Conservation (phyloP, 176 grass and related monocot genomes). For the Oropetium thomaeum region DNA sequence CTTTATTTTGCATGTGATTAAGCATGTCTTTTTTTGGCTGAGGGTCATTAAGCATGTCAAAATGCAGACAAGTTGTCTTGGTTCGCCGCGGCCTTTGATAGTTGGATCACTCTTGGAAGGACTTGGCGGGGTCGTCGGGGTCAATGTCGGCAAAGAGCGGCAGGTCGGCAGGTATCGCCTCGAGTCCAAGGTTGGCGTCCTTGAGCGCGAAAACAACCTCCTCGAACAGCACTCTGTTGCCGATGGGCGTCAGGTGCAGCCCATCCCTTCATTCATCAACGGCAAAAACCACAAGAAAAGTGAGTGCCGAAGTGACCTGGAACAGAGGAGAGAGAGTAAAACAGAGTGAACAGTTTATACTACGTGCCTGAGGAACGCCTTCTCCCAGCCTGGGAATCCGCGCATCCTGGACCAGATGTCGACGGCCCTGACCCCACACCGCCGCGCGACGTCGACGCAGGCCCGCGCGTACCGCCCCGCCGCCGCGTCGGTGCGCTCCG, state of each 20-base stretch:
- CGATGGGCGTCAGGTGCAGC: constrained; percentile 56
- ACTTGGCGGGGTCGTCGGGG: constrained; percentile 34
- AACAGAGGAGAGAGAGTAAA: not conserved
- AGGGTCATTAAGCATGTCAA: too few relatives aligned
- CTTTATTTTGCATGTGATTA: too few relatives aligned
- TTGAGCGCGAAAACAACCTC: constrained; percentile 58
- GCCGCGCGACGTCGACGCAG: constrained; percentile 45
- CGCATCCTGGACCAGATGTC: constrained; percentile 76
- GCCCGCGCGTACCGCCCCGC: constrained; percentile 47
- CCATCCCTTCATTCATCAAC: constrained; percentile 42
- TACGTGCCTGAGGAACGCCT: constrained; percentile 44
- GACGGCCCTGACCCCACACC: constrained; percentile 34
- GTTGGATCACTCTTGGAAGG: constrained; percentile 23
- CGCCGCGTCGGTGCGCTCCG: constrained; percentile 64
- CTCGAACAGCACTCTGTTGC: constrained; percentile 65
- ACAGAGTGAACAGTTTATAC: not conserved
- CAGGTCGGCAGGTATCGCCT: constrained; percentile 53
- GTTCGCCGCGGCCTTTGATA: not conserved
- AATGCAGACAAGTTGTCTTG: too few relatives aligned
- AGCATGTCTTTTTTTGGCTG: too few relatives aligned
- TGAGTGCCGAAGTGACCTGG: too few relatives aligned
- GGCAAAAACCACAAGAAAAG: not conserved
- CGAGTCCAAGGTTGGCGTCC: constrained; percentile 44
- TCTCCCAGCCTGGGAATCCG: constrained; percentile 57
- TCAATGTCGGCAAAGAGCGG: constrained; percentile 56